Base-by-base conservation (phyloP, 805 yeast species). In the Wickerhamomyces xylosicus region DNA sequence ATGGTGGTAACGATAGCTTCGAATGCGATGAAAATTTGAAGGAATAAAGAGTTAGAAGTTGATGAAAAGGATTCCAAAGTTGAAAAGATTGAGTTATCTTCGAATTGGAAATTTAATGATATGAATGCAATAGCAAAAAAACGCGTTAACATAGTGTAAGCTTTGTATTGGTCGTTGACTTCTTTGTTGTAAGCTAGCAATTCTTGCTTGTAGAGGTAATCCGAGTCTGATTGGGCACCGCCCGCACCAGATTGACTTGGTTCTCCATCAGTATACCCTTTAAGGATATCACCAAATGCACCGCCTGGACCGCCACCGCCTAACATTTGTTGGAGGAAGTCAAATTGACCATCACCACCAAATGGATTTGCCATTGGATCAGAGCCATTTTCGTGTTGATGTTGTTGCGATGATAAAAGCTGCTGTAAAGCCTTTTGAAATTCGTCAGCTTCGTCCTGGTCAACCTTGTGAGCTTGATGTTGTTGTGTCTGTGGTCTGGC, bases 351-450 rank as follows among this genome's bases (percentile, higher is more conserved):
- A 10, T 18, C 35, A 33, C 15, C 19, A 8, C 35, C 40, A 15
- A 34, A 34, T 16, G 34, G 31, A 16, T 34, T 37, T 7, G 19
- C 20, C 5, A 19, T 20, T 9, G 32, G 35, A 21, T 13, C 34
- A 22, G 22, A 5, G 18, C 27, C 27, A 19, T 33, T 35, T 2
- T 19, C 34, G 37, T 46, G 44, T 19, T 42, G 35, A 35, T 48
- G 48, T 13, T 44, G 36, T n/a, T 38, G 44, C 3, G 46, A 41
- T 5, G 38, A 34, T 17, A 52, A 27, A 11, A 52, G 32, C 17
- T 50, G 38, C n/a, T 51, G 40, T 20, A 53, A 34, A 3, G 47
- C 41, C 25, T 43, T 40, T 33, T 49, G 50, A 37, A 52, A 54
- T 38, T 54, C 49, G 18, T 44, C 42, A 2, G 40, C 40, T 19